phyloP scores from a whole-genome alignment of 1,139 yeast species.

The Pichia sp. region DNA sequence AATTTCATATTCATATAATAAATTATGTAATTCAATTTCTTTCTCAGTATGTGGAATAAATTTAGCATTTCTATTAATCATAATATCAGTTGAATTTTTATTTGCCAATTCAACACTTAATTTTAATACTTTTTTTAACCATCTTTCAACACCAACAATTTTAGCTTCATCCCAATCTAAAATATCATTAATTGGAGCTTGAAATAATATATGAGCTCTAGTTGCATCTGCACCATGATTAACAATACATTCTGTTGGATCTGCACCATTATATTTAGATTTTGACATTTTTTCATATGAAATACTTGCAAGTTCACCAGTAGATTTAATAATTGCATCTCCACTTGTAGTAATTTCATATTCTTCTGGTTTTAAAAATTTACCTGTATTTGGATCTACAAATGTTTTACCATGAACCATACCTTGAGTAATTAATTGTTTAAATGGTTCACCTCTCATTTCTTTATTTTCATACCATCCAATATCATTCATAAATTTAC shows the following conservation, averaged over 20 bases:
- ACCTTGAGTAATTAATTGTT: conserved; percentile 80
- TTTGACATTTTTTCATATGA: conserved; percentile 92
- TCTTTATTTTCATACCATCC: conserved; percentile 49
- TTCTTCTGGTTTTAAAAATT: conserved; percentile 75
- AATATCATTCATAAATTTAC: conserved; percentile 65
- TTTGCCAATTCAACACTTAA: conserved; percentile 30
- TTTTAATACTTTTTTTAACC: conserved; percentile 63
- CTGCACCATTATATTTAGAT: conserved; percentile 90
- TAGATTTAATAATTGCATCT: conserved; percentile 40
- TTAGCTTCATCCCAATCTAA: conserved; percentile 87
- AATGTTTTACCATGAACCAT: conserved; percentile 95
- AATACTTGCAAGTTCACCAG: conserved; percentile 48
- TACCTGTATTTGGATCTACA: conserved; percentile 63
- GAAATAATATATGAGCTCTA: conserved; percentile 89
- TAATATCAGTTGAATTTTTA: neutral
- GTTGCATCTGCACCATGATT: conserved; percentile 91
- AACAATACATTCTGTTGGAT: conserved; percentile 71
- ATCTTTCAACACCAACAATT: conserved; percentile 79
- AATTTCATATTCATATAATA: conserved; percentile 42
- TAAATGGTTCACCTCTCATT: conserved; percentile 69
- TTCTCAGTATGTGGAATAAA: conserved; percentile 16
- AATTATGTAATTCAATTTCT: conserved; percentile 56
- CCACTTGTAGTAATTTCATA: conserved; percentile 38
- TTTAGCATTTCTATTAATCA: neutral
- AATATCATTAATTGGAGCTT: conserved; percentile 79